Base-by-base conservation (phyloP, 2,329 filamentous ascomycete genomes). In the Reticulascus tulasneorum region DNA sequence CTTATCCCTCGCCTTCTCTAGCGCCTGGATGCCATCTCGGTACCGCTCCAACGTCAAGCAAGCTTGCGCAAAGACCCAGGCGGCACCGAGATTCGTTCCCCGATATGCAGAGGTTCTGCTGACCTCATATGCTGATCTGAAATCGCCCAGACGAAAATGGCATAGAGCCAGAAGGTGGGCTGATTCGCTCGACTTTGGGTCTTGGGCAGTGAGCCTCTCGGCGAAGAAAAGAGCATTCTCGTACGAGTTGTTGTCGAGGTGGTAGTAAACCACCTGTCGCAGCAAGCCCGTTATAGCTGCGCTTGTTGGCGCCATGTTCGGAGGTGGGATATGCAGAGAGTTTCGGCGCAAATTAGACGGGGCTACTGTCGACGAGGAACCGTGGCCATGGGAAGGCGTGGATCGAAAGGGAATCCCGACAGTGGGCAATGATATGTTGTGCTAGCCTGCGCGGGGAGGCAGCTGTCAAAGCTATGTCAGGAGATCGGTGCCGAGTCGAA, bases 171-270 rank as follows among this genome's bases (percentile, higher is more conserved):
- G 70, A 10, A 98, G 77, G 57, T 94, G 90, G 29, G 80, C 73
- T 20, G 87, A 82, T 62, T 98, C 93, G 40, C 77, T 73, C 15
- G 82, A 86, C 51, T 85, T 81, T 17, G 84, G 79, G 52, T 97
- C 91, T 51, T 91, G 86, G 33, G 88, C 90, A 44, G 81, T 75
- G 15, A 96, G 77, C 47, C 93, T 81, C 54, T 91, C 87, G 42
- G 93, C 86, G 44, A 95, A 87, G 66, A 98, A 98, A 33, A 95
- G 80, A 38, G 93, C 93, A 57, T 94, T 97, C 37, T 90, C 82
- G 55, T 85, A 75, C 23, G 90, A 79, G 54, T 89, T 83, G 58
- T 95, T 94, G 69, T 98, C 93, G 59, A 98, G 80, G 51, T 83
- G 78, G 55, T 83, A 82, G 52, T 81, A 65, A 38, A 83, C 67